A percentile compares a stretch with the other conserved stretches of the same genome.
Evolutionary conservation across 768 basidiomycete species (phyloP).

Genomic region (Kwoniella sp.): DNA sequence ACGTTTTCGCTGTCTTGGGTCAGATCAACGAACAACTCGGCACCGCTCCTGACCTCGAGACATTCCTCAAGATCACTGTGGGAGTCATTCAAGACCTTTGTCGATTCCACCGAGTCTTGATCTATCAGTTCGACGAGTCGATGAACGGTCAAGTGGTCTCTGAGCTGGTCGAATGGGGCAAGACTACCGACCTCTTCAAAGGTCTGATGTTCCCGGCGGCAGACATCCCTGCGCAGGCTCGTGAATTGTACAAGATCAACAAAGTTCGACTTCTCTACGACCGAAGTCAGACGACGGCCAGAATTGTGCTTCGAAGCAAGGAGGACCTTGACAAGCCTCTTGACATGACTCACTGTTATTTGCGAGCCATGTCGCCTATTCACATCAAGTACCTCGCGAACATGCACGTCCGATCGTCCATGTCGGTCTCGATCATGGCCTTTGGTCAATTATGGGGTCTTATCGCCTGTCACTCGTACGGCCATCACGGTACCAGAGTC

Average conservation of each 20-base stretch:
- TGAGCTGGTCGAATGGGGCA: slow-evolving; percentile 76
- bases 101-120: slow-evolving; percentile 76
- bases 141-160: slow-evolving; percentile 79
- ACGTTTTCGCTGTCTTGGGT: slow-evolving; percentile 73
- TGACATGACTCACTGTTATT: slow-evolving; percentile 82
- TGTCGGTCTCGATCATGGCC: slow-evolving; percentile 82
- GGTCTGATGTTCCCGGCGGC: slow-evolving; percentile 54
- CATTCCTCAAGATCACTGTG: slow-evolving; percentile 72
- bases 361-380: slow-evolving; percentile 86
- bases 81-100: slow-evolving; percentile 76
- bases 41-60: slow-evolving; percentile 66
- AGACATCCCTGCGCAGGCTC: slow-evolving; percentile 63
- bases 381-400: slow-evolving; percentile 78
- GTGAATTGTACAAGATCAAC: slow-evolving; percentile 71
- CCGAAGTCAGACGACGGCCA: slow-evolving; percentile 70
- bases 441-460: slow-evolving; percentile 81
- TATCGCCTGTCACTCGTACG: slow-evolving; percentile 77
- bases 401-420: slow-evolving; percentile 80
- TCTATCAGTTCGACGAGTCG: slow-evolving; percentile 79
- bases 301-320: slow-evolving; percentile 67
- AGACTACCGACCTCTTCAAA: slow-evolving; percentile 71
- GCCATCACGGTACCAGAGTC: slow-evolving; percentile 75
- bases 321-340: slow-evolving; percentile 70
- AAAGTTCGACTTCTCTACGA: slow-evolving; percentile 79
- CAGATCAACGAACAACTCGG: slow-evolving; percentile 81